Evolutionary conservation across 345 rosid species (phyloP).

Genomic region (Isatis tinctoria): DNA sequence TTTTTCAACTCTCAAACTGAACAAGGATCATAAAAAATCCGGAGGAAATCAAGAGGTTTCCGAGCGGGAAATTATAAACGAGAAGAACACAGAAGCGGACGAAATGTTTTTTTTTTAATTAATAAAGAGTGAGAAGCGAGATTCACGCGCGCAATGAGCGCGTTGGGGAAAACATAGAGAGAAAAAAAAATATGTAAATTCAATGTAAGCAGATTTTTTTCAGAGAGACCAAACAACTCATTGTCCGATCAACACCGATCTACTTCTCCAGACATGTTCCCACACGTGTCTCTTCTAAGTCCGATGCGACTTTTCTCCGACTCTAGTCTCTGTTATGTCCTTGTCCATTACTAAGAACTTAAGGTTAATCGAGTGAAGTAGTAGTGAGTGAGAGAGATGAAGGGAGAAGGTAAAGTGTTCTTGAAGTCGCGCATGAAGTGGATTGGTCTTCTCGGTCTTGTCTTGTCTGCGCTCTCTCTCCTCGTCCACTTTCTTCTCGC

Average conservation of each 20-base stretch:
- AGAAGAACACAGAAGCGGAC: not conserved
- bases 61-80: not conserved
- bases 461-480: slow-evolving; percentile 70
- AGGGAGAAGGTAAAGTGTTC: slow-evolving; percentile 73
- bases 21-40: not conserved
- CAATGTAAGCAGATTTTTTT: not conserved
- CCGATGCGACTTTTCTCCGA: slow-evolving; percentile 2
- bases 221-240: slow-evolving; percentile 27
- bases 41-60: not conserved
- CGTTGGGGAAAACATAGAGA: not conserved
- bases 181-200: not conserved
- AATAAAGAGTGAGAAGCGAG: not conserved
- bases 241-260: slow-evolving; percentile 39
- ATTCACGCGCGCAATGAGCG: not conserved
- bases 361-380: not conserved
- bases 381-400: slow-evolving; percentile 35
- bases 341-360: not conserved
- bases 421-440: slow-evolving; percentile 84
- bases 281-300: slow-evolving; percentile 25
- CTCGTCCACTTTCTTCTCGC: slow-evolving; percentile 80
- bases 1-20: not conserved
- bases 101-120: too few relatives aligned
- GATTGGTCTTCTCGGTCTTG: slow-evolving; percentile 74
- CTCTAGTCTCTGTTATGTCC: slow-evolving; percentile 20
- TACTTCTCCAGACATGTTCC: slow-evolving; percentile 32